phyloP scores from a whole-genome alignment of 192 early-diverging fungal genomes.

The Coemansia sp. region DNA sequence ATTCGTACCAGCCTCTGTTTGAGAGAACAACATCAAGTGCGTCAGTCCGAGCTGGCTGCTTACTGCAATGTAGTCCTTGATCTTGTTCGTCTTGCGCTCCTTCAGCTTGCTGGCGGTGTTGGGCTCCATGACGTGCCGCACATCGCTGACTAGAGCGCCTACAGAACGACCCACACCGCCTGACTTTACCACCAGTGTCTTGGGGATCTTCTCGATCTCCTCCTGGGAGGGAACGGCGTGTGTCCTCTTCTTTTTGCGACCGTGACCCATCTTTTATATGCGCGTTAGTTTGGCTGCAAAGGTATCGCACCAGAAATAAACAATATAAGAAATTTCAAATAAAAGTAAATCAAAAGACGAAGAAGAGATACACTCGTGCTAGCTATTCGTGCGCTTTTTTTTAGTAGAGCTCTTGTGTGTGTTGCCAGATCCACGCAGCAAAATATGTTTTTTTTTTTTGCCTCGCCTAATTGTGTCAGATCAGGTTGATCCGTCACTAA shows the following conservation, averaged over 20 bases:
- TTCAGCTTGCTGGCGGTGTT: slow-evolving; percentile 87
- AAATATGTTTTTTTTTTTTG: slow-evolving; percentile 10
- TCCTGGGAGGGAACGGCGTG: slow-evolving; percentile 58
- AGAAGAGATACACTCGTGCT: background rate
- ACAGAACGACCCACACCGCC: slow-evolving; percentile 82
- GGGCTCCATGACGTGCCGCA: slow-evolving; percentile 91
- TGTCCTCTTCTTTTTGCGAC: slow-evolving; percentile 50
- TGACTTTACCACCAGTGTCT: slow-evolving; percentile 91
- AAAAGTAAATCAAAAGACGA: slow-evolving; percentile 9
- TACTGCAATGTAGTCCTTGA: slow-evolving; percentile 91
- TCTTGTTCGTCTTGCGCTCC: slow-evolving; percentile 89
- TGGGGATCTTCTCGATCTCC: slow-evolving; percentile 64
- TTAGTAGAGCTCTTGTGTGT: background rate
- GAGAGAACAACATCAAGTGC: slow-evolving; percentile 88
- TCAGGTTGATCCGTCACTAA: slow-evolving; percentile 16
- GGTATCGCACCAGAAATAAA: background rate
- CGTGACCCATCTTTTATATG: slow-evolving; percentile 37
- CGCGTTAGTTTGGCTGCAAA: slow-evolving; percentile 1
- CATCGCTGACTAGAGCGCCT: slow-evolving; percentile 76
- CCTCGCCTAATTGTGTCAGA: background rate
- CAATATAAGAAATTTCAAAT: background rate
- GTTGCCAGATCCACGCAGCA: slow-evolving; percentile 1
- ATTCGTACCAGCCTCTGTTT: slow-evolving; percentile 79
- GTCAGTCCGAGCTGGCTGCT: slow-evolving; percentile 84
- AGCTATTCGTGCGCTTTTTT: no score